phyloP scores from a whole-genome alignment of 2,329 filamentous ascomycete species.

The Talaromyces sp. region DNA sequence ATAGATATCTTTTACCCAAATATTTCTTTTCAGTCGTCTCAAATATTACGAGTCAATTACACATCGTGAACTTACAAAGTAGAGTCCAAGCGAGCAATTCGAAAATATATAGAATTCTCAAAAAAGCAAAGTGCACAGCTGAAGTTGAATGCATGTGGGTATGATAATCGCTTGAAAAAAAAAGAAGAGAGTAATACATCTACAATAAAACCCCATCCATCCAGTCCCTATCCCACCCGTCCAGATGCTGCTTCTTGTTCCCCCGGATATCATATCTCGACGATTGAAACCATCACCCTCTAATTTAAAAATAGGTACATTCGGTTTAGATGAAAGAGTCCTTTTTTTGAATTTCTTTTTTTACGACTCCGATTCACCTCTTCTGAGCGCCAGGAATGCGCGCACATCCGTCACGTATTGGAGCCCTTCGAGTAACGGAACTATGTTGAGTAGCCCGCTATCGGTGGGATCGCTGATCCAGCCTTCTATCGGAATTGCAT shows the following conservation, averaged over 20 bases:
- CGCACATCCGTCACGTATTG: conserved; percentile 97
- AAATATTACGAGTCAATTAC: neutral
- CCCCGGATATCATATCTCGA: neutral
- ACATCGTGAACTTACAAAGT: neutral
- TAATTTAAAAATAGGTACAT: neutral
- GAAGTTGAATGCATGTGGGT: neutral
- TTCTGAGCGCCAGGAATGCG: conserved; percentile 79
- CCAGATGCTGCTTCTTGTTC: neutral
- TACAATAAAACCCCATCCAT: neutral
- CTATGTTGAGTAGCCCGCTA: conserved; percentile 86
- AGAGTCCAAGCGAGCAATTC: neutral
- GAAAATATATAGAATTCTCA: neutral
- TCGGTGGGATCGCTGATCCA: conserved; percentile 99
- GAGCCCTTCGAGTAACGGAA: conserved; percentile 86
- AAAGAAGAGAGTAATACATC: neutral
- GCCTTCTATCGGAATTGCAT: conserved; percentile 97
- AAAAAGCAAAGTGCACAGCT: neutral
- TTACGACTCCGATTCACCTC: conserved; percentile 61
- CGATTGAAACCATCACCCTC: neutral
- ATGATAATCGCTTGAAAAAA: neutral
- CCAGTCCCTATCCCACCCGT: neutral
- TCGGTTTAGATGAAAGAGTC: neutral
- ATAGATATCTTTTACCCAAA: neutral
- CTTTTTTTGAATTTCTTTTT: neutral
- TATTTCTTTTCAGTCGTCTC: neutral